A percentile compares a stretch with the other conserved stretches of the same genome.
These are phyloP conservation scores for Myxozyma kluyveri DNA, from an alignment of 805 yeast species.

Conservation along the genomic window DNA sequence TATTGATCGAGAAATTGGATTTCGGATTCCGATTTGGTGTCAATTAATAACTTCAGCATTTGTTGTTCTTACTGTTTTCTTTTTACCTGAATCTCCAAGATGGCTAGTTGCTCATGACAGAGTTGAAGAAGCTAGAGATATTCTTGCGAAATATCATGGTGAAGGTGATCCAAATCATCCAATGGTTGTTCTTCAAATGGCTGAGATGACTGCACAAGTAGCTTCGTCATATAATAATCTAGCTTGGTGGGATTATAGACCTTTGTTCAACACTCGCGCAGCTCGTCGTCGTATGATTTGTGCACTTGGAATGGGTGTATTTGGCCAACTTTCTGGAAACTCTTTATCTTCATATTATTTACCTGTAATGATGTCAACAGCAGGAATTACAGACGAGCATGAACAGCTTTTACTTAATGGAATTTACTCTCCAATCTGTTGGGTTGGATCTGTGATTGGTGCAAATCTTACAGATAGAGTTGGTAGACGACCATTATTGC, in stretches of 20 bases:
- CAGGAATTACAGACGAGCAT: constrained; percentile 51
- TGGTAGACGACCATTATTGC: constrained; percentile 10
- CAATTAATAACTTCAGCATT: constrained; percentile 52
- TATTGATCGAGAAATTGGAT: constrained; percentile 47
- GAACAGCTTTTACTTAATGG: constrained; percentile 52
- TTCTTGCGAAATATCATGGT: constrained; percentile 50
- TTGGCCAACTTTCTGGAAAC: constrained; percentile 42
- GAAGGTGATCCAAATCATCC: constrained; percentile 40
- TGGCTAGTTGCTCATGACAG: constrained; percentile 50
- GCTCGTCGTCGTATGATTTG: constrained; percentile 46
- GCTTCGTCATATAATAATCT: constrained; percentile 2
- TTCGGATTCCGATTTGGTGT: constrained; percentile 64
- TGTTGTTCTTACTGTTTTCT: constrained; percentile 43
- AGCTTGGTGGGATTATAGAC: constrained; percentile 33
- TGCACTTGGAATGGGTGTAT: constrained; percentile 39
- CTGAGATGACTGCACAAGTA: constrained; percentile 15
- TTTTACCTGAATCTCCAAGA: constrained; percentile 43
- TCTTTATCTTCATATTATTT: constrained; percentile 50
- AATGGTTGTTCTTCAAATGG: constrained; percentile 15
- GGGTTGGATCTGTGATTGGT: constrained; percentile 14
- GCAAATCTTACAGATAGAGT: constrained; percentile 10
- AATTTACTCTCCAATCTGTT: constrained; percentile 46
- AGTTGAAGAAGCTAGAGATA: constrained; percentile 53
- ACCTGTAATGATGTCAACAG: constrained; percentile 49
- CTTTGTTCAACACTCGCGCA: constrained; percentile 35